A percentile compares a stretch with the other conserved stretches of the same genome.
These are phyloP conservation scores for Zarea fungicola DNA, from an alignment of 2,329 filamentous ascomycete genomes.

Conservation along the genomic window DNA sequence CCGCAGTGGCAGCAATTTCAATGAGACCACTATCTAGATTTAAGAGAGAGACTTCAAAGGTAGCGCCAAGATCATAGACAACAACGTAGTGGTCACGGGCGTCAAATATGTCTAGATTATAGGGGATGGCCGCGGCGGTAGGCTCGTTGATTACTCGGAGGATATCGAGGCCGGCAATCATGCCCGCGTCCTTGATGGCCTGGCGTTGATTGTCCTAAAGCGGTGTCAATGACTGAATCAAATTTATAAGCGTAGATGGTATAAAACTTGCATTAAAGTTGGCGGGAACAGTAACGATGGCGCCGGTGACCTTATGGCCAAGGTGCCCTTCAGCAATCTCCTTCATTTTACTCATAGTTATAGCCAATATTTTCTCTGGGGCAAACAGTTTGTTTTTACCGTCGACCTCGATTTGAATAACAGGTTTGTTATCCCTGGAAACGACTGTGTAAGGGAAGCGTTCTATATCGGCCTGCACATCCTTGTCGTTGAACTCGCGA, in stretches of 20 bases:
- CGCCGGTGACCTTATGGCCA: slow-evolving; percentile 78
- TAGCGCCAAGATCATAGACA: slow-evolving; percentile 91
- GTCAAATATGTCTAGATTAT: slow-evolving; percentile 82
- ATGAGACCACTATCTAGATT: slow-evolving; percentile 91
- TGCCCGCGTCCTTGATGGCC: slow-evolving; percentile 91
- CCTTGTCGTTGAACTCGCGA: slow-evolving; percentile 76
- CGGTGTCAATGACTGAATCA: slow-evolving; percentile 18
- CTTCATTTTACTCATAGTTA: slow-evolving; percentile 82
- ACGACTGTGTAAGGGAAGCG: slow-evolving; percentile 96
- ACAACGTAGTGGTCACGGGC: slow-evolving; percentile 85
- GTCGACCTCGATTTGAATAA: slow-evolving; percentile 68
- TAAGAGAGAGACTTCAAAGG: slow-evolving; percentile 89
- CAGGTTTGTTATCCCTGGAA: slow-evolving; percentile 84
- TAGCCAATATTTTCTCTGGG: slow-evolving; percentile 74
- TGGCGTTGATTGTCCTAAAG: slow-evolving; percentile 80
- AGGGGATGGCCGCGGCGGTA: slow-evolving; percentile 90
- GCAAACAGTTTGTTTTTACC: slow-evolving; percentile 67
- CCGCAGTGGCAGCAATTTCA: slow-evolving; percentile 88
- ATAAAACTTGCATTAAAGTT: slow-evolving; percentile 75
- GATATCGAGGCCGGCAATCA: slow-evolving; percentile 88
- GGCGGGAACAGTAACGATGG: slow-evolving; percentile 89
- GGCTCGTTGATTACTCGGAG: slow-evolving; percentile 96
- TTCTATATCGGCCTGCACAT: slow-evolving; percentile 91
- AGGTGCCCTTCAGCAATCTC: slow-evolving; percentile 74
- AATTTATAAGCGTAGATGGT: not conserved